Conservation (phyloP, 2,329 filamentous ascomycete genomes). For the Fusarium napiforme region DNA sequence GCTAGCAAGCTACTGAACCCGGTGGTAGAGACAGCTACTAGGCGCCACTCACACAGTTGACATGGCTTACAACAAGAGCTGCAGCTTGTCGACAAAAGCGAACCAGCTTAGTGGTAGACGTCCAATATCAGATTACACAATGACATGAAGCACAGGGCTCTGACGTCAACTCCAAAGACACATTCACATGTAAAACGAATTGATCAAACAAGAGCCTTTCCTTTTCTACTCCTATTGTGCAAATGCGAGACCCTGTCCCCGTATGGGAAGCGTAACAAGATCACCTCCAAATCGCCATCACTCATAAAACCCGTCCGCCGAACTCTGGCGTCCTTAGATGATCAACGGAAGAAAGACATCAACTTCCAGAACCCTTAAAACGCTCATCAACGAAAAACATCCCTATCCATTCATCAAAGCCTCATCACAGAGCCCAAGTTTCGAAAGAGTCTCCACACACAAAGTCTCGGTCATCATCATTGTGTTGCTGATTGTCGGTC, state of each 20-base stretch:
- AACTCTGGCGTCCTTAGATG: constrained; percentile 44
- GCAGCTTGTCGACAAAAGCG: no score
- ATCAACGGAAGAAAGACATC: constrained; percentile 8
- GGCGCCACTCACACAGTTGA: background rate
- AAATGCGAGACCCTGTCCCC: constrained; percentile 50
- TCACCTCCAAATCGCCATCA: constrained; percentile 45
- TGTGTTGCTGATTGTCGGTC: constrained; percentile 44
- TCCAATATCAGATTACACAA: background rate
- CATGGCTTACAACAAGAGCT: background rate
- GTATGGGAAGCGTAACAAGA: constrained; percentile 46
- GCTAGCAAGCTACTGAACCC: background rate
- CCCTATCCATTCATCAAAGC: constrained; percentile 4
- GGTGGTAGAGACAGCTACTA: background rate
- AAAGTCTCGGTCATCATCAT: constrained; percentile 41
- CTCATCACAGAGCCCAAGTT: constrained; percentile 13
- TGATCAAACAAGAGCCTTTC: constrained; percentile 50
- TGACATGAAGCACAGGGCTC: background rate
- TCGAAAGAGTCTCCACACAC: constrained; percentile 28
- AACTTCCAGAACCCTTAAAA: constrained; percentile 15
- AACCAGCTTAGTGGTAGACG: background rate
- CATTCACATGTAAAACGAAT: constrained; percentile 17
- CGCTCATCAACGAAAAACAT: constrained; percentile 11
- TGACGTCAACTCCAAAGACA: background rate
- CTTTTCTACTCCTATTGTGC: constrained; percentile 53
- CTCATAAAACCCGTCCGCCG: constrained; percentile 39